Evolutionary conservation across 805 yeast species (phyloP).

Genomic region (Saccharomycopsis sp.): DNA sequence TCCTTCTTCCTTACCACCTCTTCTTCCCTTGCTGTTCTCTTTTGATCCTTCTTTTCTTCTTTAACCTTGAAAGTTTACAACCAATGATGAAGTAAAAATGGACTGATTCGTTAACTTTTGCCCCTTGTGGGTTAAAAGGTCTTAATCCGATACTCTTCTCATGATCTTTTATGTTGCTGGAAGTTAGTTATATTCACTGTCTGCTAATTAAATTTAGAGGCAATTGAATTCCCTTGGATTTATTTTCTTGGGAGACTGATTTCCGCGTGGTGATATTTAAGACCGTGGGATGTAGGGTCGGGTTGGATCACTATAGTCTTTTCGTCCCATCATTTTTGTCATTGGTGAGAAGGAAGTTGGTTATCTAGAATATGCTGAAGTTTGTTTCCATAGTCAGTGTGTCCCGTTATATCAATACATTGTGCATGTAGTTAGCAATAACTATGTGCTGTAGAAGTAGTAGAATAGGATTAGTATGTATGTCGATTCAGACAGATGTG

Average conservation of each 20-base stretch:
- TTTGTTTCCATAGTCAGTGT: constrained; percentile 33
- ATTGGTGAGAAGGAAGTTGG: constrained; percentile 34
- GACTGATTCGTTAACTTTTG: background rate
- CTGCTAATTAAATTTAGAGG: constrained; percentile 22
- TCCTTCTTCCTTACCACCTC: background rate
- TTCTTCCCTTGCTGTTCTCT: background rate
- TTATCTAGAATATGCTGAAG: constrained; percentile 34
- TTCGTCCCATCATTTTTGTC: constrained; percentile 3
- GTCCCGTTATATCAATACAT: constrained; percentile 43
- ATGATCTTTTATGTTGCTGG: background rate
- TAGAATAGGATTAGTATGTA: no score
- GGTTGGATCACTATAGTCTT: background rate
- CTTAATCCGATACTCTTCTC: background rate
- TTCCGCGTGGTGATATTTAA: constrained; percentile 1
- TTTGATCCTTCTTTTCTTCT: constrained; percentile 3
- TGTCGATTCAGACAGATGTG: no score
- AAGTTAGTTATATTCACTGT: background rate
- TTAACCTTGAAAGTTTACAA: constrained; percentile 21
- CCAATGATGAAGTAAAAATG: constrained; percentile 2
- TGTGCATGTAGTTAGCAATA: no score
- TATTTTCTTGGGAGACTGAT: background rate
- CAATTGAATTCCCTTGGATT: background rate
- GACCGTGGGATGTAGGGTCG: background rate
- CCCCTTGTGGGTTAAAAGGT: background rate
- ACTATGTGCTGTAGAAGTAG: no score